Conservation (phyloP, 192 early-diverging fungal genomes). For the Mortierella hygrophila region DNA sequence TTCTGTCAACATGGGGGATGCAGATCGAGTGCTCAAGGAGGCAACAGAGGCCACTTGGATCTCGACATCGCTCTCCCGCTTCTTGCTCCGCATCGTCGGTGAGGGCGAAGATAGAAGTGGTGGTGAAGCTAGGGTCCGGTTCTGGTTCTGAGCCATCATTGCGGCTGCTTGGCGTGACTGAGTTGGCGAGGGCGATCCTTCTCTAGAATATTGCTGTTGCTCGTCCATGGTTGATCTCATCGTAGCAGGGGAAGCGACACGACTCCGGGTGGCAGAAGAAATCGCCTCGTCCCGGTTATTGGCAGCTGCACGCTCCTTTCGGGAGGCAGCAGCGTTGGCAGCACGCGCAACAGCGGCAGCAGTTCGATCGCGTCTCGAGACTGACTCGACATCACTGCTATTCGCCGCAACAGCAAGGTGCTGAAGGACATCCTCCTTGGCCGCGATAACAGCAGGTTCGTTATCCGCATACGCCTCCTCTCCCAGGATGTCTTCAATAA, state of each 20-base stretch:
- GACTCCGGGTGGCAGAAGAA: background rate
- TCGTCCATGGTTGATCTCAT: background rate
- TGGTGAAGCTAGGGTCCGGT: conserved; percentile 12
- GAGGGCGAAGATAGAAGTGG: background rate
- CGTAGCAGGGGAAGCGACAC: background rate
- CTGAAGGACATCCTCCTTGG: background rate
- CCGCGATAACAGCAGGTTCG: conserved; percentile 13
- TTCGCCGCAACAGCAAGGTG: background rate
- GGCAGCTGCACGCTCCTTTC: background rate
- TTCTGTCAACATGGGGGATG: conserved; percentile 31
- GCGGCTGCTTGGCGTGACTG: background rate
- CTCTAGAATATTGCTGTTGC: conserved; percentile 10
- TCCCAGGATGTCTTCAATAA: conserved; percentile 60
- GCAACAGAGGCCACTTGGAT: conserved; percentile 47
- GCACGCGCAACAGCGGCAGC: background rate
- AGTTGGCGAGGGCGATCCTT: conserved; percentile 5
- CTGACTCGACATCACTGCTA: background rate
- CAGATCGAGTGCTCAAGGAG: conserved; percentile 28
- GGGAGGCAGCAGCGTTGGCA: background rate
- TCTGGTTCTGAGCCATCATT: conserved; percentile 1
- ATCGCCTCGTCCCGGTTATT: background rate
- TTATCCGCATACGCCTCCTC: conserved; percentile 32
- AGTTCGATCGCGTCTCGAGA: background rate
- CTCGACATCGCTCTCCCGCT: conserved; percentile 51
- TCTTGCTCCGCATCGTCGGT: conserved; percentile 3